Evolutionary conservation across 1,284 basidiomycete species (phyloP), one percentile per base, ranked within the genome.

Genomic region (Moesziomyces parantarcticus): DNA sequence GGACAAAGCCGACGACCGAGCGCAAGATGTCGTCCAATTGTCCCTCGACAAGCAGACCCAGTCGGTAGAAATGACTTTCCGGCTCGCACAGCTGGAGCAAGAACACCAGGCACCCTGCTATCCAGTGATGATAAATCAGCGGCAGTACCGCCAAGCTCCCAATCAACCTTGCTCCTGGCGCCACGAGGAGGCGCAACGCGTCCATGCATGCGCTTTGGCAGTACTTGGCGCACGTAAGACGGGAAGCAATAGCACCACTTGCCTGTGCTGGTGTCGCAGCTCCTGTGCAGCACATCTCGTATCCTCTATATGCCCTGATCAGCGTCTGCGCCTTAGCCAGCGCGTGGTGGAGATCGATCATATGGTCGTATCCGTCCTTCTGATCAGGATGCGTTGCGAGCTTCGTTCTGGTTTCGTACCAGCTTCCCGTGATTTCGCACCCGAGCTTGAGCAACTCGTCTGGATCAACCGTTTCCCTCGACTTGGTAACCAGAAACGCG

Each of bases 51-150:
- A 67, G 22, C 22, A 67, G 20, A 2, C 58, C 64, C 3, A 60
- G 40, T 13, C 47, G 53, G 23, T 53, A 57, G n/a, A 50, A 50
- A 32, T 53, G 41, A 2, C 42, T 5, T 4, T 67, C 59, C 9
- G 45, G 44, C 20, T 8, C 40, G 36, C 59, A 62, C 0, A 69
- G 34, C 25, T 49, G 20, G 9, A 69, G n/a, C 45, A 63, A 22
- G 26, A 58, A 69, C 3, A 43, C 18, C 18, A 40, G 18, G 10
- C 55, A 55, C 4, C 36, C 50, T 0, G 22, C 39, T 13, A 63
- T 58, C 59, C 66, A 63, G 21, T 51, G 57, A 22, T 58, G 66
- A 20, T 47, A 52, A 34, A 69, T 56, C 21, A 55, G 47, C 13
- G 66, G 59, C 7, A 69, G 25, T 1, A 55, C 59, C 20, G 59